Base-by-base conservation (phyloP, 106 monocot species). In the Cymbidium sinense region DNA sequence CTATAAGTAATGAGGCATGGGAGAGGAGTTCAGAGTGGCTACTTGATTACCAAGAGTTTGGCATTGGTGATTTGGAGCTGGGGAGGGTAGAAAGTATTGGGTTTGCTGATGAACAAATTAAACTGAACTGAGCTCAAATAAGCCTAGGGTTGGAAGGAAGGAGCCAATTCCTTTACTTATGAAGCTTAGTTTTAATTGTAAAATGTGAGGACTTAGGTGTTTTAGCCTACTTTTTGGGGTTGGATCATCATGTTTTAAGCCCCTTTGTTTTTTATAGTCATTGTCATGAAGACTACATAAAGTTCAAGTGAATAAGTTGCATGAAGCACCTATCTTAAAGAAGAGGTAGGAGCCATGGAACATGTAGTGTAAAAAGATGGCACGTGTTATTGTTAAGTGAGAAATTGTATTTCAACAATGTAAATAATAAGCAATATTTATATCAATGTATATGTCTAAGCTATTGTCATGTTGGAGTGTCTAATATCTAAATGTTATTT, bases 11-110 rank as follows among this genome's bases (percentile, higher is more conserved):
- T 23, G 80, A 70, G n/a, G 84, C 83, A 8, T 84, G 83, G 86
- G 91, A 91, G 12, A 43, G 73, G 11, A 79, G 58, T 25, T 73
- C 41, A 25, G 93, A 91, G 23, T 94, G 93, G 93, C 73, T 91
- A 36, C 70, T 94, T 20, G 94, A 94, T 81, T 94, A 85, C 76
- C 78, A 85, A 50, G 83, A 83, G 25, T 79, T 83, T 67, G 82
- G 72, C 9, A 51, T 79, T 9, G 82, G 36, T 35, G 84, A 87
- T 50, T 37, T 85, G 29, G 51, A 51, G 50, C 69, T 88, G 70
- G 71, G 39, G 30, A 71, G 17, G 44, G 51, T 86, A 54, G 37
- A 19, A 21, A 37, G 4, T 37, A 0, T 5, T 20, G 71, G 37
- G 21, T 28, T 74, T 44, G 71, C 34, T 36, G 35, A 71, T 71